Conservation (phyloP, 108 stramenopile genomes). For the Skeletonema costatum region DNA sequence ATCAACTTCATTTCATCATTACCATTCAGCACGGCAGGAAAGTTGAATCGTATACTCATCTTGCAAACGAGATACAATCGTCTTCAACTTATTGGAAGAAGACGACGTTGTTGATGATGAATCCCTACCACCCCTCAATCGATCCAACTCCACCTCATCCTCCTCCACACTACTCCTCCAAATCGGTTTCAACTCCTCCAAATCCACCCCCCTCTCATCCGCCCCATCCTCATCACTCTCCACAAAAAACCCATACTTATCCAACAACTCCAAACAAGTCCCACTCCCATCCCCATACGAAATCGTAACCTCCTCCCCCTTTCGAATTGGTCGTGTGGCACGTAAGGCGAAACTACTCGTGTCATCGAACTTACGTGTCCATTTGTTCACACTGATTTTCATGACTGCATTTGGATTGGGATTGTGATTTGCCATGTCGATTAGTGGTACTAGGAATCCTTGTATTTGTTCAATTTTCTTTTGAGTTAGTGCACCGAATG, state of each 20-base stretch:
- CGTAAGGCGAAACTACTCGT: conserved; percentile 12
- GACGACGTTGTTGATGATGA: background rate
- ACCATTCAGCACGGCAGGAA: background rate
- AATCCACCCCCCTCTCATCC: conserved; percentile 13
- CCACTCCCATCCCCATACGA: conserved; percentile 18
- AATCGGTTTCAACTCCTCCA: conserved; percentile 1
- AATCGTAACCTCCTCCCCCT: conserved; percentile 20
- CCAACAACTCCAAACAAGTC: conserved; percentile 21
- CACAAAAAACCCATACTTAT: conserved; percentile 33
- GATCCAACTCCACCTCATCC: conserved; percentile 11
- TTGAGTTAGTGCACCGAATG: background rate
- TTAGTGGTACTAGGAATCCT: conserved; percentile 18
- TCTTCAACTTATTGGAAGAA: background rate
- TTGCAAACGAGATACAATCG: conserved; percentile 1
- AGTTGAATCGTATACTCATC: background rate
- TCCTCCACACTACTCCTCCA: conserved; percentile 3
- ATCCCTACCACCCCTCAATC: background rate
- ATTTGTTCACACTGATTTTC: conserved; percentile 20
- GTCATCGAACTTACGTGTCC: conserved; percentile 19
- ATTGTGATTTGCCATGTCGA: conserved; percentile 32
- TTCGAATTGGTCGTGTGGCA: conserved; percentile 3
- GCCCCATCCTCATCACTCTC: background rate
- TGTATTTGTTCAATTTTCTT: conserved; percentile 18
- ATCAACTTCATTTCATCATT: background rate
- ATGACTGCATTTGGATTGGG: conserved; percentile 19